Evolutionary conservation across 805 yeast species (phyloP).

Genomic region (Ogataea naganishii): DNA sequence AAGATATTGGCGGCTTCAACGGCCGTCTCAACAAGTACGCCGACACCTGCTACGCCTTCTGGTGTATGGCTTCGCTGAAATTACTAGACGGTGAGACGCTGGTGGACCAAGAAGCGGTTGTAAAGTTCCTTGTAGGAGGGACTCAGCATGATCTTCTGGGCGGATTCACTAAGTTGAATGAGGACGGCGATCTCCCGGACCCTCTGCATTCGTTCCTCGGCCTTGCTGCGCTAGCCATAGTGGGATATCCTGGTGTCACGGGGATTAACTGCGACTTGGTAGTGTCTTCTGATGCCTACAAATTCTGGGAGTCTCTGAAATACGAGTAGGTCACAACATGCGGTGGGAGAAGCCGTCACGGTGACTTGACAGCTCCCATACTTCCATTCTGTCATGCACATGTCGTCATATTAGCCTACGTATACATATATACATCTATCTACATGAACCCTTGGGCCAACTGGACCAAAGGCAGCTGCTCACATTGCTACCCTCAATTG

Average conservation of each 20-base stretch:
- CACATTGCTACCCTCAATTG: no score
- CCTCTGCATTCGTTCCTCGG: constrained; percentile 62
- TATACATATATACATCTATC: not conserved
- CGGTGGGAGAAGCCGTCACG: not conserved
- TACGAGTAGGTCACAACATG: not conserved
- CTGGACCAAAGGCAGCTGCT: no score
- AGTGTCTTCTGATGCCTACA: constrained; percentile 11
- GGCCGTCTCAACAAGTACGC: constrained; percentile 81
- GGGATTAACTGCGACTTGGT: constrained; percentile 15
- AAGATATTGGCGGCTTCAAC: constrained; percentile 71
- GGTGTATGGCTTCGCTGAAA: constrained; percentile 58
- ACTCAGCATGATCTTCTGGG: constrained; percentile 64
- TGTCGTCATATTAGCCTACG: not conserved
- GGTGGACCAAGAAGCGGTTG: constrained; percentile 27
- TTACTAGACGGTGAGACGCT: constrained; percentile 27
- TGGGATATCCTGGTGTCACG: constrained; percentile 11
- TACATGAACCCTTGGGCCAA: no score
- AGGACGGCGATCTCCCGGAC: constrained; percentile 51
- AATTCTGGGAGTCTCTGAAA: constrained; percentile 10
- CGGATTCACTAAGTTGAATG: constrained; percentile 63
- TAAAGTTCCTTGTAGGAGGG: constrained; percentile 35
- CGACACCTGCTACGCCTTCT: constrained; percentile 85
- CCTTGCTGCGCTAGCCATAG: constrained; percentile 40
- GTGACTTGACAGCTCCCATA: not conserved
- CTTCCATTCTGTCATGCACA: not conserved